Evolutionary conservation across 2,329 filamentous ascomycete species (phyloP), one percentile per base, ranked within the genome.

Genomic region (Colletotrichum chlorophyti): DNA sequence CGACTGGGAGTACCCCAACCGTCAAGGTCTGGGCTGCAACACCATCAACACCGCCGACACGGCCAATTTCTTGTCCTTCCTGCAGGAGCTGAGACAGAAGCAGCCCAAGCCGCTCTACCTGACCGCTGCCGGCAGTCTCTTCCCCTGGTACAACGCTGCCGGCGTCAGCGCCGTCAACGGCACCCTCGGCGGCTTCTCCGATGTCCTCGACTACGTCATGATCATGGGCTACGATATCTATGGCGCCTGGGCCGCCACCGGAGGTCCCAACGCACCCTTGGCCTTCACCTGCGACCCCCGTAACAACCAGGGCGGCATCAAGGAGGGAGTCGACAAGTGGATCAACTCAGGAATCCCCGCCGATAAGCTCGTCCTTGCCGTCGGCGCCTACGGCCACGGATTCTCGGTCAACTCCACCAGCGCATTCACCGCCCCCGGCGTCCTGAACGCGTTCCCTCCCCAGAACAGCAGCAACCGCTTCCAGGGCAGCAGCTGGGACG

Each of bases 1-100:
- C 9, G 65, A 66, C 47, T 64, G 40, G n/a, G 65, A 66, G 27
- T 66, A 65, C 47, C 63, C 63, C 21, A 57, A 57, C 57, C 57
- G 57, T 27, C 57, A 60, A 38, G 57, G 57, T 8, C 45, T 60
- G 8, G 57, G 57, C 45, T 60, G 57, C 57, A 60, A 60, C 51
- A 23, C 32, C 31, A 60, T 60, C 21, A 55, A 55, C 38, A 23
- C 31, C 35, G 14, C 55, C 32, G 57, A 60, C 27, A 60, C 57
- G 9, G 51, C 57, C 43, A 60, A 60, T 52, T 60, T 60, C 32
- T 31, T 47, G 5, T 7, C 23, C 15, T 60, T 60, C 51, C 57
- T 60, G 14, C 21, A 49, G 31, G 57, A 60, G 52, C 51, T 60
- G 23, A 45, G 57, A 23, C 37, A 60, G 57, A 57, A 60, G 57